Base-by-base conservation (phyloP, 106 monocot genomes). In the Acorus gramineus region DNA sequence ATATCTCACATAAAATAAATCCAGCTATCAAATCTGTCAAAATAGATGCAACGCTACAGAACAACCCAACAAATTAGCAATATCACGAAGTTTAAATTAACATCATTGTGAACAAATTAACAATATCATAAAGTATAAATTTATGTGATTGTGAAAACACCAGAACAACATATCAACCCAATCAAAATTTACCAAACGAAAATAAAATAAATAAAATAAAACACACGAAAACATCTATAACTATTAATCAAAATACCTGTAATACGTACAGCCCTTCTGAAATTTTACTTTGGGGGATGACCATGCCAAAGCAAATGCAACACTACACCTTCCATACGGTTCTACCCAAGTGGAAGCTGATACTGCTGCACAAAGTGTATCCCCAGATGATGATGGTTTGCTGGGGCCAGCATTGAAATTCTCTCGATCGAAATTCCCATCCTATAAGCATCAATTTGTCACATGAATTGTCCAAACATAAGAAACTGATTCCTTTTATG, bases 261-360 rank as follows among this genome's bases (percentile, higher is more conserved):
- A 69, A 61, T 98, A 98, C 9, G 74, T 77, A 58, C 81, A 91
- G 52, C 96, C 96, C 53, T 91, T 98, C 68, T 88, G 87, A 79
- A 98, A 98, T 64, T 81, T 98, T 14, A 98, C 76, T 85, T 98
- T 87, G 48, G 96, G 96, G 7, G 74, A 86, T 47, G 78, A 69
- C 86, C 81, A 83, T 3, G 82, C 74, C 67, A 81, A 73, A 68
- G 74, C 56, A 69, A 82, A 83, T 54, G 66, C 75, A 65, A 86
- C 79, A 52, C 78, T 98, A 55, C 91, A 88, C 64, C 60, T 87
- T 74, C 96, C 96, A 71, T 98, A 85, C 66, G 91, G 77, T 68
- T 91, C 91, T 49, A 98, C 96, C 91, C 91, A 91, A 7, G 87
- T 70, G 52, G 96, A 85, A 42, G 91, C 87, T 64, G 90, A 82